A percentile compares a stretch with the other conserved stretches of the same genome.
Evolutionary conservation across 2,329 filamentous ascomycete species (phyloP).

Genomic region (Arthrobotrys pseudoclavata): DNA sequence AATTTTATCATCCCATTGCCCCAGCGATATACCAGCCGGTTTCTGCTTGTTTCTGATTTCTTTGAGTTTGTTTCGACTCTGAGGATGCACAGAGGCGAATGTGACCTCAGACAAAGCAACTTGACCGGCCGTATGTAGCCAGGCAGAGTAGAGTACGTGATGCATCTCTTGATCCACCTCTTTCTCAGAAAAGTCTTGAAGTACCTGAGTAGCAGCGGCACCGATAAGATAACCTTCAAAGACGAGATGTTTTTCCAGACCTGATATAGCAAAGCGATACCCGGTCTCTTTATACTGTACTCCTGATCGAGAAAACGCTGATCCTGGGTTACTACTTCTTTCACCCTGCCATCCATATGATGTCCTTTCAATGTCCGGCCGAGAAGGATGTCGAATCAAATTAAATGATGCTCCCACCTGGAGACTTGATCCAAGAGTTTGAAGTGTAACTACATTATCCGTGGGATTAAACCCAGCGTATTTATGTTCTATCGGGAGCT

Average conservation of each 20-base stretch:
- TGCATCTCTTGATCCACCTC: neutral
- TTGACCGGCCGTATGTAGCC: neutral
- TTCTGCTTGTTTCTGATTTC: neutral
- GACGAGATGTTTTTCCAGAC: neutral
- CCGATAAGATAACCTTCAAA: neutral
- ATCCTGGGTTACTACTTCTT: too few species aligned
- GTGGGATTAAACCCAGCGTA: neutral
- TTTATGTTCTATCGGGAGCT: neutral
- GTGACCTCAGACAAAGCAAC: neutral
- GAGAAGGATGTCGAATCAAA: neutral
- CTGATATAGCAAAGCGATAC: neutral
- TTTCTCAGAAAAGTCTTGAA: neutral
- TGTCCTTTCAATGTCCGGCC: neutral
- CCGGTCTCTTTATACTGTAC: neutral
- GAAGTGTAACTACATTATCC: too few species aligned
- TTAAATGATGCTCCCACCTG: neutral
- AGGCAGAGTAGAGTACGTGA: neutral
- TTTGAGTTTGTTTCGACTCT: neutral
- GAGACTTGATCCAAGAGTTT: neutral
- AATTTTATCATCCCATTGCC: neutral
- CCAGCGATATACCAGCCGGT: neutral
- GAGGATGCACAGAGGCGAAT: neutral
- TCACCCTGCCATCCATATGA: neutral
- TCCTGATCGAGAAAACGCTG: neutral
- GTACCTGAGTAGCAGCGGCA: too few species aligned